phyloP scores from a whole-genome alignment of 306 rosid genomes.

The Glycine tomentella region DNA sequence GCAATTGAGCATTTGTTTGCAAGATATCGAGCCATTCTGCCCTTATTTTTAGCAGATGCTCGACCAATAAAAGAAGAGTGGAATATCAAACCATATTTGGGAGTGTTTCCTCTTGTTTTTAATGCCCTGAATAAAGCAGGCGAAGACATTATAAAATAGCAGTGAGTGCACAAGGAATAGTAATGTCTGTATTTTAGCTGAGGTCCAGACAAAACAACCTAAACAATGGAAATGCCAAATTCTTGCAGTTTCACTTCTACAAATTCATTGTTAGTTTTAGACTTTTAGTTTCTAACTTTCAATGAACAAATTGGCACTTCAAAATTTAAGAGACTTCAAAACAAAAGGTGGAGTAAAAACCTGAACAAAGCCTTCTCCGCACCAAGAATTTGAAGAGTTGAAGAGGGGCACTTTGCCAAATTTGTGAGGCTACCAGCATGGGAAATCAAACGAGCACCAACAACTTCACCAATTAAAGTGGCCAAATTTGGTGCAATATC shows the following conservation, averaged over 20 bases:
- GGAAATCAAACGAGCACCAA: slow-evolving; percentile 96
- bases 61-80: slow-evolving; percentile 99
- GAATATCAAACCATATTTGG: slow-evolving; percentile 92
- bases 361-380: slow-evolving; percentile 99
- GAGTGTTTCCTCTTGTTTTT: slow-evolving; percentile 95
- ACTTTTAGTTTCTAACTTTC: neutral
- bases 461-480: slow-evolving; percentile 95
- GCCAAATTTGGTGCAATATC: slow-evolving; percentile 99
- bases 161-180: neutral
- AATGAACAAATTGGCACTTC: neutral
- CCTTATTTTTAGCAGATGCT: slow-evolving; percentile 91
- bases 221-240: neutral
- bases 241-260: slow-evolving; percentile 12
- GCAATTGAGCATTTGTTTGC: slow-evolving; percentile 99
- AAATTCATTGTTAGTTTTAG: neutral
- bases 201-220: neutral
- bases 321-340: neutral
- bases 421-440: slow-evolving; percentile 99
- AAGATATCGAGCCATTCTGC: slow-evolving; percentile 98
- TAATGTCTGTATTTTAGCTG: neutral
- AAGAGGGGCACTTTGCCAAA: slow-evolving; percentile 97
- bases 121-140: slow-evolving; percentile 73
- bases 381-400: slow-evolving; percentile 98
- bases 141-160: neutral
- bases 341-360: slow-evolving; percentile 48